Percentiles rank a stretch among this genome's conserved stretches.
These are phyloP conservation scores for Haematococcus lacustris DNA, from an alignment of 139 green algal genomes.

Conservation along the genomic window DNA sequence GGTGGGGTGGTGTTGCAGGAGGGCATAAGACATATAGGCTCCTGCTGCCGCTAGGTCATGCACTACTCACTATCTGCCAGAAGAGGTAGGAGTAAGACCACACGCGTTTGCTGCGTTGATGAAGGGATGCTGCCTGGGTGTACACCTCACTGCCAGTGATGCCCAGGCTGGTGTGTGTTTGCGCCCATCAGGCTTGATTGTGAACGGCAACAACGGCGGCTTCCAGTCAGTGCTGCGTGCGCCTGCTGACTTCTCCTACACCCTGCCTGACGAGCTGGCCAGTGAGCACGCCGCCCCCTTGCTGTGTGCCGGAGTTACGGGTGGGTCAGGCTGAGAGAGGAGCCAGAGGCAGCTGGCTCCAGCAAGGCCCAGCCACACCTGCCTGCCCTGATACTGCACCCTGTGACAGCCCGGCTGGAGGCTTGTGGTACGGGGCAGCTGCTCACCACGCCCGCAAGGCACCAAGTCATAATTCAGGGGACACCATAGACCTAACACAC, in stretches of 20 bases:
- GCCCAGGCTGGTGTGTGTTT: not conserved
- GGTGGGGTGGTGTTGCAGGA: not conserved
- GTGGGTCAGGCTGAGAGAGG: not conserved
- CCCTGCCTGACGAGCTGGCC: constrained; percentile 28
- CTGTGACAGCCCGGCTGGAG: not conserved
- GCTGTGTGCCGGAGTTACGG: constrained; percentile 31
- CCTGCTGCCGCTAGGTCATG: not conserved
- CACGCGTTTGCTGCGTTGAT: not conserved
- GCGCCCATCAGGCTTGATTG: not conserved
- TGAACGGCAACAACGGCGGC: constrained; percentile 24
- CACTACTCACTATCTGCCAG: not conserved
- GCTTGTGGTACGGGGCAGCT: no score
- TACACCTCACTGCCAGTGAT: not conserved
- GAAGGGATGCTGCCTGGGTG: not conserved
- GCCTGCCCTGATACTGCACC: not conserved
- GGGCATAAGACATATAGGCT: not conserved
- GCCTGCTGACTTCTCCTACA: constrained; percentile 30
- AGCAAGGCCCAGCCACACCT: not conserved
- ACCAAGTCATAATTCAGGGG: no score
- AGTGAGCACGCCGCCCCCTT: constrained; percentile 29
- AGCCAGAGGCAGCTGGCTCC: not conserved
- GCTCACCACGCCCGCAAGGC: no score
- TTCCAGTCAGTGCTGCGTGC: constrained; percentile 24
- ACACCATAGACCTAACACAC: no score
- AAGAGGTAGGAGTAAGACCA: not conserved